Base-by-base conservation (phyloP, 108 stramenopile genomes). In the Stephanodiscus triporus region DNA sequence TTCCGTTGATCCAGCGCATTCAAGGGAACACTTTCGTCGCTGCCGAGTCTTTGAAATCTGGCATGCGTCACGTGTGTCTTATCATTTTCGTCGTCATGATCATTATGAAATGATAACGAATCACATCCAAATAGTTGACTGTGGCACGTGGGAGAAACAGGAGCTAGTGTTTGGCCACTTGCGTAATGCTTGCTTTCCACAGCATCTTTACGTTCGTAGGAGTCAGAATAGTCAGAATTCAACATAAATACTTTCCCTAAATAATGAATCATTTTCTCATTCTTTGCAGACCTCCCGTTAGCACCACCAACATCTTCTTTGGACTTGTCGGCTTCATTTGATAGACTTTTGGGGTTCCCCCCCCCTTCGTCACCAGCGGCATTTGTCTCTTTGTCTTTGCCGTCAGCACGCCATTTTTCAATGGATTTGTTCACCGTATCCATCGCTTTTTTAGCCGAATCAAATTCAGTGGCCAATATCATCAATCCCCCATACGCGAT, bases 381-480 rank as follows among this genome's bases (percentile, higher is more conserved):
- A 26, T 56, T 38, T 64, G 9, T 27, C 32, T 43, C 30, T 37
- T 8, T 40, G 14, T 71, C 70, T 58, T 66, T 56, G 50, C 71
- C 70, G 27, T 78, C 64, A 30, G 64, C 64, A 63, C 65, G 77
- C 14, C 63, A 45, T 51, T 66, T 13, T 37, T 47, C 23, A 23
- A 78, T 49, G 14, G 77, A 63, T 7, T 40, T 36, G 4, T 72
- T 65, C 47, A 78, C 50, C 22, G 38, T n/a, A 10, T 71, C 57
- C 4, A 78, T 50, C 1, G 77, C 77, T 36, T 59, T 49, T 27
- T 60, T 71, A 11, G 77, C 77, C 23, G 47, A 62, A 42, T 71
- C 70, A 40, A 78, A 78, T 37, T 78, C 77, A 36, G 70, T 65
- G 42, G 77, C 77, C 42, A 78, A 54, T 8, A 78, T 64, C 29